phyloP scores from a whole-genome alignment of 352 stramenopile species.

The Paralagenidium karlingii region DNA sequence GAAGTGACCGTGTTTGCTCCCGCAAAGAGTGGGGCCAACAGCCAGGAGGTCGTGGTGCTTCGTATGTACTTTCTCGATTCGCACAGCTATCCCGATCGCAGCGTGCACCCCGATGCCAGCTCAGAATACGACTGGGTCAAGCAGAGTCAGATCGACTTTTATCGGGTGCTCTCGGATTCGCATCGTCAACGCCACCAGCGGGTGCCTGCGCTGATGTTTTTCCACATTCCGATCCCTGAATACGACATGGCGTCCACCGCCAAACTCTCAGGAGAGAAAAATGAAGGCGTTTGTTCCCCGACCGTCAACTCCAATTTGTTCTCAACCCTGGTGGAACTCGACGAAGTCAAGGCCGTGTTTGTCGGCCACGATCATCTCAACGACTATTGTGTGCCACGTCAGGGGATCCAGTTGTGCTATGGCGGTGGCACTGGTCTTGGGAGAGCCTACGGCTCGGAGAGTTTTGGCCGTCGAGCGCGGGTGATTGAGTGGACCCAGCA shows the following conservation, averaged over 20 bases:
- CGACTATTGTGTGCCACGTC: slow-evolving; percentile 12
- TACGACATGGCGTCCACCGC: slow-evolving; percentile 9
- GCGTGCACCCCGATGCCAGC: slow-evolving; percentile 12
- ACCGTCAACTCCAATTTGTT: slow-evolving; percentile 8
- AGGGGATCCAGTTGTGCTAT: slow-evolving; percentile 17
- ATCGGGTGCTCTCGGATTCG: slow-evolving; percentile 15
- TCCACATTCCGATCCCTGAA: slow-evolving; percentile 46
- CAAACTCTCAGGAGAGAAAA: background rate
- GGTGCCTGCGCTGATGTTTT: slow-evolving; percentile 37
- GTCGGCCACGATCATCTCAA: no score
- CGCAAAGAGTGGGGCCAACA: slow-evolving; percentile 18
- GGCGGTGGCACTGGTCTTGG: slow-evolving; percentile 14
- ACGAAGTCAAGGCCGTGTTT: slow-evolving; percentile 21
- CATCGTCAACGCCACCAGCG: slow-evolving; percentile 5
- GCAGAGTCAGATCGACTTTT: slow-evolving; percentile 25
- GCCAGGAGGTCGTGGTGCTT: slow-evolving; percentile 17
- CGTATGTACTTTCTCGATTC: slow-evolving; percentile 70
- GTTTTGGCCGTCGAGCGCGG: slow-evolving; percentile 5
- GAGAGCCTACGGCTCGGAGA: slow-evolving; percentile 4
- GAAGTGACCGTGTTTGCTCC: slow-evolving; percentile 30
- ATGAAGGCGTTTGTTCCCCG: slow-evolving; percentile 3
- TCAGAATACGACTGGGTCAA: slow-evolving; percentile 36
- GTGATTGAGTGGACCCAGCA: slow-evolving; percentile 13
- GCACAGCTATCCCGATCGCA: slow-evolving; percentile 15
- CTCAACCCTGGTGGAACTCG: slow-evolving; percentile 7